Percentiles rank a stretch among this genome's conserved stretches.
phyloP scores from a whole-genome alignment of 495 filamentous ascomycete genomes.

The Umbilicaria muhlenbergii region DNA sequence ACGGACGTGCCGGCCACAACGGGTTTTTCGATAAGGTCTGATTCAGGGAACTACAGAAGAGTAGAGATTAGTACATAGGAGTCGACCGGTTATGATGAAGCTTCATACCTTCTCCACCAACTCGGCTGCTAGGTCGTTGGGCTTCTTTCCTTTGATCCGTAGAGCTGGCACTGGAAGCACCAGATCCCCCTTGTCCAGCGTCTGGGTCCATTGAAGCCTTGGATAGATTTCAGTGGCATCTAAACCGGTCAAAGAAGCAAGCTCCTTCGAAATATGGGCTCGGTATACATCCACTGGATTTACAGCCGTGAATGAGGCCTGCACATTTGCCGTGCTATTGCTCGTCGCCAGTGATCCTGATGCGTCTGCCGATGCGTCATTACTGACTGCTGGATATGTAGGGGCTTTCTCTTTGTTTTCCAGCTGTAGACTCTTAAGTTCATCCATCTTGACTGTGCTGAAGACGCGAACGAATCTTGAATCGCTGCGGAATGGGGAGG shows the following conservation, averaged over 20 bases:
- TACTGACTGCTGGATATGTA: no score
- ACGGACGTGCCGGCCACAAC: constrained; percentile 47
- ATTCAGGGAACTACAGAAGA: constrained; percentile 44
- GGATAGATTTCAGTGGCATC: constrained; percentile 63
- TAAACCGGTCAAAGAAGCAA: constrained; percentile 58
- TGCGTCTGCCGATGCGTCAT: no score
- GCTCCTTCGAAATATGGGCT: constrained; percentile 57
- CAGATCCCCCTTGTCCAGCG: constrained; percentile 82
- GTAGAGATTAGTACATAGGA: not conserved
- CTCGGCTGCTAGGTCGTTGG: constrained; percentile 51
- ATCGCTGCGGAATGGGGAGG: no score
- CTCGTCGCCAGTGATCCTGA: no score
- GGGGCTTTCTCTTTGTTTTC: no score
- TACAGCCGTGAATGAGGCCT: constrained; percentile 35
- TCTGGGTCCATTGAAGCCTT: constrained; percentile 64
- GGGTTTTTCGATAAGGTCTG: constrained; percentile 58
- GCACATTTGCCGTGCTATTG: no score
- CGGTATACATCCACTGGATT: constrained; percentile 88
- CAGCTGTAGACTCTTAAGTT: no score
- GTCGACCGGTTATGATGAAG: constrained; percentile 16
- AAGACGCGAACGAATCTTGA: no score
- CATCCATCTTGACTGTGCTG: no score
- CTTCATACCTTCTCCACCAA: constrained; percentile 39
- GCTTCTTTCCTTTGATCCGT: constrained; percentile 69
- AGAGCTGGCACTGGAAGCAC: constrained; percentile 65